Percentiles rank a stretch among this genome's conserved stretches.
Evolutionary conservation across 257 asterid genomes (phyloP).

Genomic region (Mitragyna speciosa): DNA sequence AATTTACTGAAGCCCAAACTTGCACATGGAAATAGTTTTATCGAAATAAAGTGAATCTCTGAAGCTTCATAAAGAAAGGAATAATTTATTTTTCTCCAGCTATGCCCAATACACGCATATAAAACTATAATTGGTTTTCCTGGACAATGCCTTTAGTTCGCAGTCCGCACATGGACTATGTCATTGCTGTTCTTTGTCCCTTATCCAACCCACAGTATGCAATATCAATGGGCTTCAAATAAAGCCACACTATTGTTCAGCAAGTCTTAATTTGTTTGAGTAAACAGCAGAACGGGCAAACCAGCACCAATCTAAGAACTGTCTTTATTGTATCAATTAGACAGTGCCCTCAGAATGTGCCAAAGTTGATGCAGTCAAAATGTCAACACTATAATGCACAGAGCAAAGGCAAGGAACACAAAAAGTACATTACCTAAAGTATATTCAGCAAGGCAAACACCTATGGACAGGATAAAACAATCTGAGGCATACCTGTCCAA

Average conservation of each 20-base stretch:
- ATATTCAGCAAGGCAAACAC: neutral
- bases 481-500: conserved; percentile 58
- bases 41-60: neutral
- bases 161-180: neutral
- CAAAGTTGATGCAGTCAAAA: neutral
- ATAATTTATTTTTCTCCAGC: neutral
- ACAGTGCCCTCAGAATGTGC: neutral
- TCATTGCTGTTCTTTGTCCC: neutral
- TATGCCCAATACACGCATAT: neutral
- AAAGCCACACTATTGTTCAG: neutral
- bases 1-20: conserved; percentile 4
- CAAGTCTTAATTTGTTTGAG: neutral
- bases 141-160: neutral
- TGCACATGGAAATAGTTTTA: neutral
- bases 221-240: neutral
- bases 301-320: neutral
- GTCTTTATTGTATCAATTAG: neutral
- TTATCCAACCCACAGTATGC: neutral
- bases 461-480: neutral
- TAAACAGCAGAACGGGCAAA: neutral
- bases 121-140: neutral
- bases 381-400: neutral
- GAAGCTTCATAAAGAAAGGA: neutral
- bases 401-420: neutral
- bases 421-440: neutral